Conservation (phyloP, 176 grass and related monocot species). For the Carex pumila region DNA sequence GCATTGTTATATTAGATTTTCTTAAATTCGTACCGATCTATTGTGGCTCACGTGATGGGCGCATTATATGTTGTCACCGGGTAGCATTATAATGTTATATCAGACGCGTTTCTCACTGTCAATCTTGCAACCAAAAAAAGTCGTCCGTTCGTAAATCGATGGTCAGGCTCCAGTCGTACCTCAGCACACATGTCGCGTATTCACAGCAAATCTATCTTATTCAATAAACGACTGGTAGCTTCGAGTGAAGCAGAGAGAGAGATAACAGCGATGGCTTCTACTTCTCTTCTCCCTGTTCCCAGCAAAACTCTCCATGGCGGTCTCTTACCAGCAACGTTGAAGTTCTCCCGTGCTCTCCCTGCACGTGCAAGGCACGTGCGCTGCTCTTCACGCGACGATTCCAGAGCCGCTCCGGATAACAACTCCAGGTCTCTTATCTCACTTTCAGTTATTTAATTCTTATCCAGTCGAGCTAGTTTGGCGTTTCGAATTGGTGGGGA, state of each 20-base stretch:
- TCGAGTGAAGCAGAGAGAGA: background rate
- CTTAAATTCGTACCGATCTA: too few relatives aligned
- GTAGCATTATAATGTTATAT: too few relatives aligned
- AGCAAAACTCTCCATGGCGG: background rate
- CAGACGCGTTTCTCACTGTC: background rate
- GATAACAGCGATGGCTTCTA: background rate
- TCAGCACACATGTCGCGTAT: background rate
- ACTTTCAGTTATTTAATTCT: background rate
- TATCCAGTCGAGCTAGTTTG: background rate
- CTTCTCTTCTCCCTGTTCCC: background rate
- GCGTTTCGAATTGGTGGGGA: background rate
- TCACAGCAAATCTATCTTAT: background rate
- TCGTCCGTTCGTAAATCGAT: background rate
- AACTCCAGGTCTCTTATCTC: conserved; percentile 3
- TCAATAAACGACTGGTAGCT: background rate
- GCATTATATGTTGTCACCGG: too few relatives aligned
- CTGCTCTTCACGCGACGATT: conserved; percentile 43
- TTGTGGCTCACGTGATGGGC: too few relatives aligned
- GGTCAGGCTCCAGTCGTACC: background rate
- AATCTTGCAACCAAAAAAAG: background rate
- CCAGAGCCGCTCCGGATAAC: conserved; percentile 29
- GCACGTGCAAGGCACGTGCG: conserved; percentile 3
- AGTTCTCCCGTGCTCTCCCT: background rate
- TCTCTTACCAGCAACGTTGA: background rate
- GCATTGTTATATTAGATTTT: too few relatives aligned